These are phyloP conservation scores for Rhododendron kiyosumense DNA, from an alignment of 148 eudicot genomes.

Conservation along the genomic window DNA sequence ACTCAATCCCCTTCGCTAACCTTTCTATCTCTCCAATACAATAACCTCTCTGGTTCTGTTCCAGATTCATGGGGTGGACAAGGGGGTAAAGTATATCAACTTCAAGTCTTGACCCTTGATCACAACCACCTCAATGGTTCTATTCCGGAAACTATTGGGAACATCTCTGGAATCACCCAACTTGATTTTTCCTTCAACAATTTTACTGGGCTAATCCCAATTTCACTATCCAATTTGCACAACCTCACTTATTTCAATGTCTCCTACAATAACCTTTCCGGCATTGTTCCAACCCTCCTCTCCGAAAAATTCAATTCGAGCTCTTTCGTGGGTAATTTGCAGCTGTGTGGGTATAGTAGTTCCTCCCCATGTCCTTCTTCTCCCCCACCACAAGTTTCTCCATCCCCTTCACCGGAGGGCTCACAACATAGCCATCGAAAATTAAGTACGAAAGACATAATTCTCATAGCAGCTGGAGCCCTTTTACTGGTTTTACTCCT, in stretches of 20 bases:
- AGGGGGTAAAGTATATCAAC: conserved; percentile 18
- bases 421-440: conserved; percentile 15
- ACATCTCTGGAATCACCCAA: conserved; percentile 27
- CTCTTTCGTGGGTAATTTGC: conserved; percentile 43
- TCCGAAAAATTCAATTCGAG: conserved; percentile 35
- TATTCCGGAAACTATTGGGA: conserved; percentile 27
- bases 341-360: conserved; percentile 63
- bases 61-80: conserved; percentile 48
- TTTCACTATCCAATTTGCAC: conserved; percentile 37
- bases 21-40: conserved; percentile 60
- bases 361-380: conserved; percentile 47
- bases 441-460: conserved; percentile 53
- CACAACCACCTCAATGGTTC: conserved; percentile 48
- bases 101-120: conserved; percentile 48
- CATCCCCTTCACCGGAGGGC: conserved; percentile 19
- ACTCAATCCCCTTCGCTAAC: conserved; percentile 41
- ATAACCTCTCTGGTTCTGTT: conserved; percentile 60
- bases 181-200: conserved; percentile 55
- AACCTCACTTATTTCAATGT: conserved; percentile 52
- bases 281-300: conserved; percentile 39
- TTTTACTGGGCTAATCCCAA: conserved; percentile 43
- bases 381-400: conserved; percentile 39
- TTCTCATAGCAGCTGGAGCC: conserved; percentile 57
- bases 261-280: conserved; percentile 53
- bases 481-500: conserved; percentile 48